These are phyloP conservation scores for Cicer yamashitae DNA, from an alignment of 306 rosid genomes.

Conservation along the genomic window DNA sequence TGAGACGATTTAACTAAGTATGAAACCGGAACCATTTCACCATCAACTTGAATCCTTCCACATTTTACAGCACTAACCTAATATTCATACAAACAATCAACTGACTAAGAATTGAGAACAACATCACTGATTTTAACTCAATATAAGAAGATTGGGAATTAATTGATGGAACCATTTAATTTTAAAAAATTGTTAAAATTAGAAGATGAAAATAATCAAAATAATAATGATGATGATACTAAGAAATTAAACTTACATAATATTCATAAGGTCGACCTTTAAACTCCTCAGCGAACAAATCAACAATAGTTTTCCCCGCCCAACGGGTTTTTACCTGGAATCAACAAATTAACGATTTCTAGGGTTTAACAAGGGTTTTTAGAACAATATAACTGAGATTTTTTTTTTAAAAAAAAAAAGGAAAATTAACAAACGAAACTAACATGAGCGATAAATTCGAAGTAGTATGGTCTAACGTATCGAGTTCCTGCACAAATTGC, in stretches of 20 bases:
- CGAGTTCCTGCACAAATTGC: conserved; percentile 69
- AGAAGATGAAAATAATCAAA: no score
- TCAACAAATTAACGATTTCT: conserved; percentile 28
- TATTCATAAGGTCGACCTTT: conserved; percentile 87
- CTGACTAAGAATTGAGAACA: background rate
- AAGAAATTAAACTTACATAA: conserved; percentile 54
- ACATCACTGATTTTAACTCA: conserved; percentile 1
- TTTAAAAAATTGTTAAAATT: background rate
- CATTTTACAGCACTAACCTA: conserved; percentile 54
- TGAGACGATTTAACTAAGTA: conserved; percentile 69
- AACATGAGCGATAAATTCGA: conserved; percentile 89
- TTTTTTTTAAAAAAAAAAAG: background rate
- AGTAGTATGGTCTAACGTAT: conserved; percentile 85
- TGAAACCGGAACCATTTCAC: conserved; percentile 49
- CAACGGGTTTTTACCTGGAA: conserved; percentile 88
- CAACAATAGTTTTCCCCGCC: conserved; percentile 91
- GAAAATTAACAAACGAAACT: background rate
- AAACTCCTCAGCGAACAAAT: conserved; percentile 87
- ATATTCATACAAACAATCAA: conserved; percentile 20
- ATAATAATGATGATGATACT: background rate
- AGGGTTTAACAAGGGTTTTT: conserved; percentile 52
- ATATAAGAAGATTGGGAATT: background rate
- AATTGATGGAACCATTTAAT: background rate
- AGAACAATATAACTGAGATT: background rate
- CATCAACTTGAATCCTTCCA: conserved; percentile 59